Evolutionary conservation across 345 rosid species (phyloP).

Genomic region (Geranium brycei): DNA sequence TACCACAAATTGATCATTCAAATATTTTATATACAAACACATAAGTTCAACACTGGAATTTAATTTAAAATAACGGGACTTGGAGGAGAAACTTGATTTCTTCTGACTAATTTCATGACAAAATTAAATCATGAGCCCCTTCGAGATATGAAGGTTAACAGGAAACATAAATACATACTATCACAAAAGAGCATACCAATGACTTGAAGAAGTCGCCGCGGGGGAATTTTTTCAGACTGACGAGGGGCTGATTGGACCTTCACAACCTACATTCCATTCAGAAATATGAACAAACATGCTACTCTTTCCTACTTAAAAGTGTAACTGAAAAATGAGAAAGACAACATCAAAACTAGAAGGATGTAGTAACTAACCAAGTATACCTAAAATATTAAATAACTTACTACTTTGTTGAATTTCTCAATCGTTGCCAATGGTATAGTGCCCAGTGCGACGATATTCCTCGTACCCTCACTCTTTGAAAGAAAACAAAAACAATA

Average conservation of each 20-base stretch:
- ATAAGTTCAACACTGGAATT: no score
- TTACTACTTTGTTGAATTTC: slow-evolving; percentile 80
- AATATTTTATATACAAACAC: no score
- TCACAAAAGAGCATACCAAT: slow-evolving; percentile 42
- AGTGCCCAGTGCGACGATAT: slow-evolving; percentile 64
- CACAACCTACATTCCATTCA: slow-evolving; percentile 30
- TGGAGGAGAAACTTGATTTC: no score
- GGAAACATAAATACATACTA: neutral
- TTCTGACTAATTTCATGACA: no score
- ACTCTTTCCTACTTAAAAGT: neutral
- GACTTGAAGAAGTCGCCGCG: slow-evolving; percentile 70
- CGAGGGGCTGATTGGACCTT: slow-evolving; percentile 55
- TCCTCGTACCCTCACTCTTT: slow-evolving; percentile 73
- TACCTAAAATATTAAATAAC: slow-evolving; percentile 10
- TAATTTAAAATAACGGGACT: no score
- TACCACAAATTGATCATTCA: no score
- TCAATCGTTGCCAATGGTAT: slow-evolving; percentile 76
- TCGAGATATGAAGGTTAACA: no score
- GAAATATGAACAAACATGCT: slow-evolving; percentile 5
- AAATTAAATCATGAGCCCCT: no score
- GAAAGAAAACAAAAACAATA: slow-evolving; percentile 12
- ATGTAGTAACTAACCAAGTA: neutral
- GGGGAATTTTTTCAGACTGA: slow-evolving; percentile 46
- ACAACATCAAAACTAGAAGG: neutral
- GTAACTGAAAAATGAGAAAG: neutral